phyloP scores from a whole-genome alignment of 2,329 filamentous ascomycete genomes.

The Pyrenophora graminea region DNA sequence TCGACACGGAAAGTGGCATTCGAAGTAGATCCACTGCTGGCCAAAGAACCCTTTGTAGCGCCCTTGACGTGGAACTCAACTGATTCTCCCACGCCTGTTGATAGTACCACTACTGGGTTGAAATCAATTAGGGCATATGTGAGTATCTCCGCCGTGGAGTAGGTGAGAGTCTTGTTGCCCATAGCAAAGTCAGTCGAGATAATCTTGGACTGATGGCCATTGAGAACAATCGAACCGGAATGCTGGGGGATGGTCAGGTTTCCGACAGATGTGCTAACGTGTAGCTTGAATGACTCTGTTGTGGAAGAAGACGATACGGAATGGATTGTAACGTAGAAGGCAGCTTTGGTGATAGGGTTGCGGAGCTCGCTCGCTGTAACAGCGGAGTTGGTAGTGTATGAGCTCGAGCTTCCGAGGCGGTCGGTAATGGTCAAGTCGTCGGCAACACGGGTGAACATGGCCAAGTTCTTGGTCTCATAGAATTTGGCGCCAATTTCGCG shows the following conservation, averaged over 20 bases:
- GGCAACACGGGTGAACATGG: constrained; percentile 63
- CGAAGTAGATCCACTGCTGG: constrained; percentile 48
- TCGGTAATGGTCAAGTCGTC: constrained; percentile 62
- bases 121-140: constrained; percentile 48
- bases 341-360: constrained; percentile 61
- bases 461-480: constrained; percentile 66
- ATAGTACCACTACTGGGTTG: constrained; percentile 47
- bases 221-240: constrained; percentile 55
- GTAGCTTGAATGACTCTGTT: constrained; percentile 59
- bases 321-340: constrained; percentile 65
- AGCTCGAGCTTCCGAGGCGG: constrained; percentile 53
- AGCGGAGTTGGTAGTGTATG: constrained; percentile 56
- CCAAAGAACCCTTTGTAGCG: constrained; percentile 44
- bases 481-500: constrained; percentile 63
- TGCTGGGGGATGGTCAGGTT: constrained; percentile 59
- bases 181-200: constrained; percentile 64
- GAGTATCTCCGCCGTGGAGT: constrained; percentile 58
- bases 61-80: constrained; percentile 49
- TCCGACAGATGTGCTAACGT: constrained; percentile 61
- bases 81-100: constrained; percentile 46
- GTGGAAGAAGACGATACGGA: constrained; percentile 57
- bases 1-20: constrained; percentile 51
- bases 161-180: constrained; percentile 58
- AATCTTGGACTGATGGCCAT: constrained; percentile 66
- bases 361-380: constrained; percentile 61